phyloP scores from a whole-genome alignment of 345 rosid species.

The Eucalyptus tenuipes region DNA sequence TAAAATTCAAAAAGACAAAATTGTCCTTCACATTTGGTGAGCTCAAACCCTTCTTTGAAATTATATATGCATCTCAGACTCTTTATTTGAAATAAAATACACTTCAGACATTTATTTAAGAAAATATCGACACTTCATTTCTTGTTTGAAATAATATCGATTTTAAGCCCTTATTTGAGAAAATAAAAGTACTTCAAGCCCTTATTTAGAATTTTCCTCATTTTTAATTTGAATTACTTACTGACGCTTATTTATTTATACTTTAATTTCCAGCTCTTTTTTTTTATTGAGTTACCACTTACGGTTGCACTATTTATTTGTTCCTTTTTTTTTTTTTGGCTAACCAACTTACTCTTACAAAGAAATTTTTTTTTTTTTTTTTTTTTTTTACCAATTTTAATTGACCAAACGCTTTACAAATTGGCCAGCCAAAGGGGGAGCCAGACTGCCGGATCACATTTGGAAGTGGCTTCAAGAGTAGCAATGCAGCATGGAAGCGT shows the following conservation, averaged over 20 bases:
- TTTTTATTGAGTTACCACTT: neutral
- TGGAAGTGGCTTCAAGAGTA: conserved; percentile 62
- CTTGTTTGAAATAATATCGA: too few species aligned
- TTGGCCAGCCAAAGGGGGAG: conserved; percentile 24
- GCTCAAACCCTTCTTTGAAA: accelerated
- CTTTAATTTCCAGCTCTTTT: neutral
- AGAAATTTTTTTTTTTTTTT: too few species aligned
- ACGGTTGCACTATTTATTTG: neutral
- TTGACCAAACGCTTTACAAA: neutral
- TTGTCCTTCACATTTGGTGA: accelerated
- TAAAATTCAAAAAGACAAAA: accelerated
- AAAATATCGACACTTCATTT: accelerated
- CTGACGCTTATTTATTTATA: accelerated
- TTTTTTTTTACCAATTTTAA: neutral
- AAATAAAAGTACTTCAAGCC: accelerated
- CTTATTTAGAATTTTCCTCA: too few species aligned
- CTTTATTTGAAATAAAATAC: too few species aligned
- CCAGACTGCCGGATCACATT: conserved; percentile 49
- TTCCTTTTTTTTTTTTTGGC: neutral
- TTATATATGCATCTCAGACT: too few species aligned
- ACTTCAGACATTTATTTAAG: accelerated
- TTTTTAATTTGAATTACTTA: neutral
- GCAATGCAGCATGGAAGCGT: conserved; percentile 58
- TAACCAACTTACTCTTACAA: neutral
- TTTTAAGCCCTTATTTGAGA: accelerated